Evolutionary conservation across 1,284 basidiomycete species (phyloP), one percentile per base, ranked within the genome.

Genomic region (Porodaedalea pini): DNA sequence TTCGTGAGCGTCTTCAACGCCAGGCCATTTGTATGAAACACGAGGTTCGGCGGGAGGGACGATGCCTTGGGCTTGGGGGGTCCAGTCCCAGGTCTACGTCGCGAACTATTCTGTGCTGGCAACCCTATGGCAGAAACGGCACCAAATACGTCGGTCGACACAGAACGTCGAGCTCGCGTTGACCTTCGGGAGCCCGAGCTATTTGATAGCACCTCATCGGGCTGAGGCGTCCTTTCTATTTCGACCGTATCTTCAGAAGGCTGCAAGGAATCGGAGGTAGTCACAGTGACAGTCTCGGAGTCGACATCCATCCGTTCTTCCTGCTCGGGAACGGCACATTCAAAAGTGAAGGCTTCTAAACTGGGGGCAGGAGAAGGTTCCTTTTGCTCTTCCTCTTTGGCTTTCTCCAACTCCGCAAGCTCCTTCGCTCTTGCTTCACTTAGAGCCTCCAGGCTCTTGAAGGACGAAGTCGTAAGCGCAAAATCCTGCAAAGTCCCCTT

Each of bases 1-100:
- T 75, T 77, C 4, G 88, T 91, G 50, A 91, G 75, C 29, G 82
- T 77, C 65, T 81, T 85, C 53, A 91, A 71, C 8, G 86, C 84
- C 1, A 80, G 74, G 10, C 71, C 37, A 66, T 66, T 27, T 71
- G 59, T 29, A 69, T 63, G 31, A 67, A 70, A 56, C 69, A 69
- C 57, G 75, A 80, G 19, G 25, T 56, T 47, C 36, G 58, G 51
- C 23, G 29, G 44, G 13, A 17, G 55, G 47, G n/a, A 43, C 50
- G 40, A 41, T 19, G 21, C 45, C 31, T 27, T 47, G 27, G 25
- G 23, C 25, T 25, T 47, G 25, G 45, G 29, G 5, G 41, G 41
- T 4, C 45, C 29, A 11, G 10, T 10, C 17, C 31, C n/a, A 40
- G 43, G 27, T 40, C 37, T 51, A 13, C 61, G 49, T 25, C 54